A percentile compares a stretch with the other conserved stretches of the same genome.
Evolutionary conservation across 148 eudicot species (phyloP).

Genomic region (Polygonum maritimum): DNA sequence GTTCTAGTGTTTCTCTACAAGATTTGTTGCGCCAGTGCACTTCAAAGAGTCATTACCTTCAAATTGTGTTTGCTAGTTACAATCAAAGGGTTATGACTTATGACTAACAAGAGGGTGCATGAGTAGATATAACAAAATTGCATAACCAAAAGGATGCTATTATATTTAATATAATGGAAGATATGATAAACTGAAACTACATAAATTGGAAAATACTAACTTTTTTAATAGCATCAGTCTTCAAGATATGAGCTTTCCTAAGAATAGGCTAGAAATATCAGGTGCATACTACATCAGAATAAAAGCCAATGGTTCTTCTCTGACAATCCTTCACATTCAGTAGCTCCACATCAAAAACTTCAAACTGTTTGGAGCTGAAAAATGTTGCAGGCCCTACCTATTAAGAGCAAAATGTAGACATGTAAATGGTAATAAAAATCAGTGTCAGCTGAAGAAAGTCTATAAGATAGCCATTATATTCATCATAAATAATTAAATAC

Average conservation of each 20-base stretch:
- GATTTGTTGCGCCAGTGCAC: background rate
- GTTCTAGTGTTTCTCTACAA: background rate
- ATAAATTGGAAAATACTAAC: no score
- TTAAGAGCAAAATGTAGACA: background rate
- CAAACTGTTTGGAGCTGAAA: conserved; percentile 88
- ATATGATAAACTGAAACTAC: no score
- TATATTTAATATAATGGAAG: no score
- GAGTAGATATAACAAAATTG: no score
- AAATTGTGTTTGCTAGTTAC: background rate
- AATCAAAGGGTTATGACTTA: background rate
- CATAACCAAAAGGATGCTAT: no score
- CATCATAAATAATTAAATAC: background rate
- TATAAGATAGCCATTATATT: background rate
- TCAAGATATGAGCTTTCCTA: background rate
- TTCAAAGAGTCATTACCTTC: no score
- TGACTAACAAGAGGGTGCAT: background rate
- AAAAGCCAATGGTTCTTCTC: conserved; percentile 85
- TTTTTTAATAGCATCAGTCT: no score
- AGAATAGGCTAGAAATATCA: conserved; percentile 17
- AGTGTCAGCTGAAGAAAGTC: background rate
- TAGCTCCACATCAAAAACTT: conserved; percentile 86
- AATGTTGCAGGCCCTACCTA: conserved; percentile 98
- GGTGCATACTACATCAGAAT: conserved; percentile 77
- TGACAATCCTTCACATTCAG: conserved; percentile 67
- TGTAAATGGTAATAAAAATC: background rate